Base-by-base conservation (phyloP, 2,329 filamentous ascomycete species). In the Alternaria triticina region DNA sequence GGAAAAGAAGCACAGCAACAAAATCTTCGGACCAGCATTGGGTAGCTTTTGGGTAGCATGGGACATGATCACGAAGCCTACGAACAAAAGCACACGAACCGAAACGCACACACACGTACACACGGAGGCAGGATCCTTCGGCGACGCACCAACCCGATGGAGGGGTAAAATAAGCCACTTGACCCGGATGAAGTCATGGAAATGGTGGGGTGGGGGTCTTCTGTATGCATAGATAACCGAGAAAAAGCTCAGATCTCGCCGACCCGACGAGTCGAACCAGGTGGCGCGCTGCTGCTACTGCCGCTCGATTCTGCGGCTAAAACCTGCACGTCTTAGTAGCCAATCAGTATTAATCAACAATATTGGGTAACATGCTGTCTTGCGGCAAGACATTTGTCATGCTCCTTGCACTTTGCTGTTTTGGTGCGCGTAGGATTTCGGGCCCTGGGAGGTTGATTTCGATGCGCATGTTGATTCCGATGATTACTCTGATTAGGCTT, bases 121-220 rank as follows among this genome's bases (percentile, higher is more conserved):
- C 46, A 49, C 20, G 23, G 46, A 44, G 60, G 59, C 47, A 27
- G 59, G 47, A 52, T 40, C 55, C 58, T 52, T 54, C 47, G 28
- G 59, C 47, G 51, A 52, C 44, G 56, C 43, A 57, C 54, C 47
- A 49, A 52, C 52, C 59, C 62, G 49, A 61, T 59, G 54, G 66
- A 64, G 66, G 63, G 61, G 67, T 64, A 59, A 27, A 40, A 40
- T 22, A 54, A 46, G 51, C 44, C 52, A 50, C 56, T 55, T 60
- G 58, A 57, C 58, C 44, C 43, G 33, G 17, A 59, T 65, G 67
- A 71, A 68, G 69, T 66, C 64, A 67, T 68, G 57, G 63, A 50
- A 40, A 54, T 58, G 68, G 49, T 44, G 25, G 50, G 62, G 45
- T 46, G 49, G 57, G 57, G 51, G 51, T 50, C 47, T n/a, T 47